Evolutionary conservation across 306 rosid species (phyloP).

Genomic region (Oxytropis ochrocephala): DNA sequence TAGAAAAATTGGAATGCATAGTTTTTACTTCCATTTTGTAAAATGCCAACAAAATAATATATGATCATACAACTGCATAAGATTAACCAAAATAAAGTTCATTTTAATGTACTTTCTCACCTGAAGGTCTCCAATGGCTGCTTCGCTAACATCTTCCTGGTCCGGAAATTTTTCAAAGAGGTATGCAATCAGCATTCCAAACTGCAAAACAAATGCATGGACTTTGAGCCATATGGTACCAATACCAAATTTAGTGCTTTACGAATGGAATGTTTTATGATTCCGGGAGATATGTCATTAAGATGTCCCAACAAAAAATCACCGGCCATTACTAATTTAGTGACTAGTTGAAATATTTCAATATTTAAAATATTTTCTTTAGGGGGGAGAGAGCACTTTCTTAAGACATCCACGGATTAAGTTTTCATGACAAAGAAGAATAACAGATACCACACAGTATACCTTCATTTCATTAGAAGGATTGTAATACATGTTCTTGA

Average conservation of each 20-base stretch:
- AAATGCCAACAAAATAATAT: background rate
- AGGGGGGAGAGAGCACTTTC: background rate
- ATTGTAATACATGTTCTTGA: background rate
- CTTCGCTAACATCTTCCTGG: constrained; percentile 56
- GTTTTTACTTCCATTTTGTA: background rate
- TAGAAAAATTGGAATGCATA: background rate
- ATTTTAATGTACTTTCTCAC: constrained; percentile 33
- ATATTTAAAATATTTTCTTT: background rate
- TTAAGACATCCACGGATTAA: background rate
- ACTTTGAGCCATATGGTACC: constrained; percentile 19
- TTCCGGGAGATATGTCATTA: constrained; percentile 1
- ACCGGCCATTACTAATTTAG: background rate
- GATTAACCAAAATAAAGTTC: background rate
- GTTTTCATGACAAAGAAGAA: background rate
- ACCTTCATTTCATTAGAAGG: constrained; percentile 10
- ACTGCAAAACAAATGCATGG: constrained; percentile 51
- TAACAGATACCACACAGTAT: background rate
- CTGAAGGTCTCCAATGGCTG: constrained; percentile 89
- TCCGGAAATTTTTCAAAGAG: constrained; percentile 80
- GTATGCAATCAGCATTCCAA: constrained; percentile 87
- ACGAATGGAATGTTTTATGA: background rate
- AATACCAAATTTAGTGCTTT: constrained; percentile 10
- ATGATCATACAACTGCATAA: background rate
- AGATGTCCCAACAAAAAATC: background rate
- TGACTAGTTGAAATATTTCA: background rate